Conservation (phyloP, 2,329 filamentous ascomycete species). For the Fusarium agapanthi region DNA sequence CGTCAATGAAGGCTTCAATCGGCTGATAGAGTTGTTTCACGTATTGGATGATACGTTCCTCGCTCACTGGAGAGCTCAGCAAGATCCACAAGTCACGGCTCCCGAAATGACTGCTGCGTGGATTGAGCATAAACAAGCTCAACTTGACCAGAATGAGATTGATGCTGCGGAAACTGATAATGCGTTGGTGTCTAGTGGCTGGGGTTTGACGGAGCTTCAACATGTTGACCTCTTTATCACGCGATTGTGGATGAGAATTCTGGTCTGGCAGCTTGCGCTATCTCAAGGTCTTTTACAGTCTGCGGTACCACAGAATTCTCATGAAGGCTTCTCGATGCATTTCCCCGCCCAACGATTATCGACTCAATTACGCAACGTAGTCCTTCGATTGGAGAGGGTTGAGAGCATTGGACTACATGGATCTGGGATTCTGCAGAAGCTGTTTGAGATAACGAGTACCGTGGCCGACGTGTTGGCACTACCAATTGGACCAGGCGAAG, state of each 20-base stretch:
- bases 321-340: constrained; percentile 51
- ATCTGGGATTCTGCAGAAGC: constrained; percentile 64
- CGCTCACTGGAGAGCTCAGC: constrained; percentile 48
- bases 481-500: constrained; percentile 49
- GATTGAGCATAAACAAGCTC: constrained; percentile 52
- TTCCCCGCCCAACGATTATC: constrained; percentile 52
- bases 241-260: constrained; percentile 51
- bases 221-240: constrained; percentile 53
- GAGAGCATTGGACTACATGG: constrained; percentile 64
- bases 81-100: constrained; percentile 22
- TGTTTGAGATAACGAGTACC: constrained; percentile 68
- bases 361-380: constrained; percentile 49
- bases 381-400: constrained; percentile 46
- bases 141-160: constrained; percentile 52
- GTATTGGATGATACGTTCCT: constrained; percentile 51
- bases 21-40: constrained; percentile 49
- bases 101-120: constrained; percentile 47
- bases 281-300: constrained; percentile 51
- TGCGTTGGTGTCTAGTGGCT: constrained; percentile 35
- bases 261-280: constrained; percentile 54
- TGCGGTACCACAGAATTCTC: constrained; percentile 42
- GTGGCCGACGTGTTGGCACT: constrained; percentile 66
- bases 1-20: constrained; percentile 50
- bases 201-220: constrained; percentile 49
- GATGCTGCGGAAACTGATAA: constrained; percentile 42